Base-by-base conservation (phyloP, 192 early-diverging fungal species). In the Neocallimastix lanati region DNA sequence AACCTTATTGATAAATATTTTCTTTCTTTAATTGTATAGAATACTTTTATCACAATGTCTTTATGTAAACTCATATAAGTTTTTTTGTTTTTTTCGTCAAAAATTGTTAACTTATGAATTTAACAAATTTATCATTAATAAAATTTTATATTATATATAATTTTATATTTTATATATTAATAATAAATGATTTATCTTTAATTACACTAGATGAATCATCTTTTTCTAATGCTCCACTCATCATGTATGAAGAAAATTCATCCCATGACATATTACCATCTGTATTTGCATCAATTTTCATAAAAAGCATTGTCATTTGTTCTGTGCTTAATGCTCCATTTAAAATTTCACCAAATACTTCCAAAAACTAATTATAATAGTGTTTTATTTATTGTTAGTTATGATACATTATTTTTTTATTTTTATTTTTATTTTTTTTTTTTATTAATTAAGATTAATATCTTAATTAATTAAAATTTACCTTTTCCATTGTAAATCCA, bases 251-350 rank as follows among this genome's bases (percentile, higher is more conserved):
- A 0, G 87, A 87, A 82, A 91, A 91, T 81, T 91, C 90, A 77
- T 91, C 90, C 90, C 90, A 91, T 78, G 86, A 85, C 30, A 91
- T 84, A 15, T 86, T 87, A 2, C 90, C 90, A 79, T 91, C 90
- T 29, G 88, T 88, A 79, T 91, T 91, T 7, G 90, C 90, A 78
- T 91, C 90, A 78, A 91, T 91, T 80, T 91, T 91, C 90, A 91
- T 91, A 80, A 91, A 91, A n/a, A 91, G 83, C 87, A 85, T 84
- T 30, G 90, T 91, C 89, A 91, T 90, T 81, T 91, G 90, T 79
- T 91, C 90, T 77, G 85, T 80, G 18, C 84, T 86, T 16, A 91
- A 81, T 76, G 85, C 85, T 18, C 88, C 90, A 12, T 89, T 89
- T 4, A 91, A 79, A 18, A 91, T 85, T 29, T 87, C 83, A 29